Conservation (phyloP, 2,329 filamentous ascomycete genomes). For the Bipolaris victoriae region DNA sequence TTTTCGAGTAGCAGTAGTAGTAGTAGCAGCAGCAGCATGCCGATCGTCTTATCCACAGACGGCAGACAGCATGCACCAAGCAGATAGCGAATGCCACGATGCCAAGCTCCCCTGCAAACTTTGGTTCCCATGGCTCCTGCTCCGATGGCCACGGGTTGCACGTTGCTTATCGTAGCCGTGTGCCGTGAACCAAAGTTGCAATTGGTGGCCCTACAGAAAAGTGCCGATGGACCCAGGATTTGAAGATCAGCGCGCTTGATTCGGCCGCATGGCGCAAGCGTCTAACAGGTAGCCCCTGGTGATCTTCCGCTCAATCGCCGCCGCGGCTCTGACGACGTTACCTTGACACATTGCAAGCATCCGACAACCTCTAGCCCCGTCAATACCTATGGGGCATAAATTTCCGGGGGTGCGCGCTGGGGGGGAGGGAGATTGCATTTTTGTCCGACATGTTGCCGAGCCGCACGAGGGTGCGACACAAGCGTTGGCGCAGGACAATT, state of each 20-base stretch:
- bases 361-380: background rate
- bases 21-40: background rate
- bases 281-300: slow-evolving; percentile 4
- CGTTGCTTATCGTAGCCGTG: slow-evolving; percentile 3
- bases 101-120: background rate
- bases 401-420: background rate
- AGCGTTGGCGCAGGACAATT: background rate
- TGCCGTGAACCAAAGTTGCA: background rate
- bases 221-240: background rate
- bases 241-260: slow-evolving; percentile 2
- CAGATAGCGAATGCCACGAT: slow-evolving; percentile 3
- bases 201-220: slow-evolving; percentile 13
- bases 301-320: slow-evolving; percentile 11
- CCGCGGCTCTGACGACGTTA: background rate
- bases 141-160: background rate
- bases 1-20: background rate
- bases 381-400: background rate
- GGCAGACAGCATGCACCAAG: background rate
- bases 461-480: background rate
- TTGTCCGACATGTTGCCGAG: slow-evolving; percentile 13
- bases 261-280: slow-evolving; percentile 10
- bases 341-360: slow-evolving; percentile 7
- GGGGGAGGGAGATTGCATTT: background rate
- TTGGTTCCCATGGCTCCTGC: background rate
- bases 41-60: background rate